Evolutionary conservation across 164 flowering plant species (phyloP).

Genomic region (Aristolochia californica): DNA sequence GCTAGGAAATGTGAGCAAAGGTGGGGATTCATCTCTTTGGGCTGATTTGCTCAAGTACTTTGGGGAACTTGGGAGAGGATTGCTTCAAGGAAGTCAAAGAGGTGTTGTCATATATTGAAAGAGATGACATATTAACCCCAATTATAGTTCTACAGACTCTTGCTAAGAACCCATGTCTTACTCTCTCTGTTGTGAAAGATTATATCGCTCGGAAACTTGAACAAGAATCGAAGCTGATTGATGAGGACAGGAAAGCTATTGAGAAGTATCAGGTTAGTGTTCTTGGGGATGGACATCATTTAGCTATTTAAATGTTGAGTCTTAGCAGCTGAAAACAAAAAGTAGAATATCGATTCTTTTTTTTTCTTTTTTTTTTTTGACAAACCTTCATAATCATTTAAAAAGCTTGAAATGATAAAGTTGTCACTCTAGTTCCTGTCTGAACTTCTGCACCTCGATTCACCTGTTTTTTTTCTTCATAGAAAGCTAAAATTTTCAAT

Average conservation of each 20-base stretch:
- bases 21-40: constrained; percentile 95
- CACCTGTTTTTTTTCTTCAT: no score
- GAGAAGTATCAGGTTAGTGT: constrained; percentile 91
- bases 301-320: background rate
- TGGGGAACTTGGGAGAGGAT: constrained; percentile 99
- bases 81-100: constrained; percentile 96
- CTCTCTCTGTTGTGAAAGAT: constrained; percentile 92
- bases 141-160: constrained; percentile 82
- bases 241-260: constrained; percentile 71
- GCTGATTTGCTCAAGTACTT: constrained; percentile 85
- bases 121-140: constrained; percentile 95
- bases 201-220: constrained; percentile 94
- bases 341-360: no score
- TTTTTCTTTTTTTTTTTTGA: no score
- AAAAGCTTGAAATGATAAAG: no score
- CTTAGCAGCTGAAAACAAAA: no score
- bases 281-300: background rate
- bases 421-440: no score
- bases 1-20: constrained; percentile 81
- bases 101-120: constrained; percentile 79
- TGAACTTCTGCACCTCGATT: no score
- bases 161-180: constrained; percentile 85
- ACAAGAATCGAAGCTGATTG: constrained; percentile 86
- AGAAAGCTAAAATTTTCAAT: no score
- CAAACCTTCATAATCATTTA: no score